Evolutionary conservation across 441 rosid species (phyloP), one percentile per base, ranked within the genome.

Genomic region (Populus tomentosa): DNA sequence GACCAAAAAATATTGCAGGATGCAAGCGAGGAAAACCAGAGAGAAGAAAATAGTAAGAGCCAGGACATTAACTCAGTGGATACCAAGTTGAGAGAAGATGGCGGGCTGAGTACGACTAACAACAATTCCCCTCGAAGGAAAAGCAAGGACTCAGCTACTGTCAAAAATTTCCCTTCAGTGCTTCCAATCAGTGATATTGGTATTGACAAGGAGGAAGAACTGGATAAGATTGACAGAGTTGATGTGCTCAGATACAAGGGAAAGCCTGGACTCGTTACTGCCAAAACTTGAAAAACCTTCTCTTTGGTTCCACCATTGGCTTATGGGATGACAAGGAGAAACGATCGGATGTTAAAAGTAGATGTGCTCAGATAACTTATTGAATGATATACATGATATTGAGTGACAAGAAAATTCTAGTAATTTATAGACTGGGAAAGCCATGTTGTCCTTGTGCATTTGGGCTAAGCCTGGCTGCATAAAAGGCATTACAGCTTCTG

Each of bases 1-100:
- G 98, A 89, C 79, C 91, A 87, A 80, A 89, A 80, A 82, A 87
- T 91, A 92, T 91, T 90, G 73, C 88, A 88, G 20, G 90, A 86
- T 64, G 88, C 83, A 72, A 88, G 88, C 77, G 86, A 87, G 85
- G 83, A 90, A 79, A 90, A 87, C 69, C 77, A 86, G 80, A 75
- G 83, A 6, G 95, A 86, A 9, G 94, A 93, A 71, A 90, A 86
- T 28, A 88, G 95, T 70, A 89, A 88, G 89, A 92, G 94, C 84
- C 89, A 88, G 84, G 94, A 89, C 81, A 83, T 88, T 24, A 82
- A 84, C 67, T 85, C 85, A 20, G 86, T 85, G 56, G 90, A 82
- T 75, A 53, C 82, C 36, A 72, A 89, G 83, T 81, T 86, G 73
- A 77, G 81, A 75, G 89, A 87, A 83, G 91, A 89, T 67, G 74